Evolutionary conservation across 495 filamentous ascomycete genomes (phyloP).

Genomic region (Halenospora varia): DNA sequence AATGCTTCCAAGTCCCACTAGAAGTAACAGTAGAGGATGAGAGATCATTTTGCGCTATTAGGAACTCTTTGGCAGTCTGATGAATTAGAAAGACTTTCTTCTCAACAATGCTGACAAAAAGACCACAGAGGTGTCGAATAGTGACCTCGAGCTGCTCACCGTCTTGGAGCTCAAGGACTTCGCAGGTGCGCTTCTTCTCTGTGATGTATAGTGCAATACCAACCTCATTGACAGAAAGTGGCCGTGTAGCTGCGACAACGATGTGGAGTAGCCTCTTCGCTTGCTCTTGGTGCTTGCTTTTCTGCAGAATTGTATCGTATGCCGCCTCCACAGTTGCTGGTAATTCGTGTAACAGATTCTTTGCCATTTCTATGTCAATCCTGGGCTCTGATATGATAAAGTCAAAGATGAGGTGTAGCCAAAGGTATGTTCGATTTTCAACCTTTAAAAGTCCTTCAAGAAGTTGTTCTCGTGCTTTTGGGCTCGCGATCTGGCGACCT

Average conservation of each 20-base stretch:
- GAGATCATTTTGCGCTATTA: conserved; percentile 10
- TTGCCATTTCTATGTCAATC: not conserved
- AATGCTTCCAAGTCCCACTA: conserved; percentile 22
- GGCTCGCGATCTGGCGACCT: not conserved
- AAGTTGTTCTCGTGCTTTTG: conserved; percentile 14
- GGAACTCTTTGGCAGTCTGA: conserved; percentile 39
- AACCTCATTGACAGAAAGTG: conserved; percentile 35
- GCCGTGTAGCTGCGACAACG: conserved; percentile 31
- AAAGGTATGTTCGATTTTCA: conserved; percentile 15
- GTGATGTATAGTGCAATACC: conserved; percentile 30
- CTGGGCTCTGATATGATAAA: conserved; percentile 1
- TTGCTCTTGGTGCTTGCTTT: conserved; percentile 18
- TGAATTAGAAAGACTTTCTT: conserved; percentile 37
- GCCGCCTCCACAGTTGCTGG: conserved; percentile 12
- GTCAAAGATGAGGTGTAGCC: conserved; percentile 24
- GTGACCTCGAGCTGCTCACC: conserved; percentile 16
- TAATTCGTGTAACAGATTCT: not conserved
- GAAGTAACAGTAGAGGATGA: not conserved
- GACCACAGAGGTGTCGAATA: conserved; percentile 33
- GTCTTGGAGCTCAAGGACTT: conserved; percentile 14
- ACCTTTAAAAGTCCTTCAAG: conserved; percentile 15
- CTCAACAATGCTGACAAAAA: conserved; percentile 33
- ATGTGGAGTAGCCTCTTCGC: conserved; percentile 33
- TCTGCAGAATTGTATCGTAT: conserved; percentile 39
- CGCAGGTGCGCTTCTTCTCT: not conserved